These are phyloP conservation scores for Syzygium aromaticum DNA, from an alignment of 345 rosid genomes.

Conservation along the genomic window DNA sequence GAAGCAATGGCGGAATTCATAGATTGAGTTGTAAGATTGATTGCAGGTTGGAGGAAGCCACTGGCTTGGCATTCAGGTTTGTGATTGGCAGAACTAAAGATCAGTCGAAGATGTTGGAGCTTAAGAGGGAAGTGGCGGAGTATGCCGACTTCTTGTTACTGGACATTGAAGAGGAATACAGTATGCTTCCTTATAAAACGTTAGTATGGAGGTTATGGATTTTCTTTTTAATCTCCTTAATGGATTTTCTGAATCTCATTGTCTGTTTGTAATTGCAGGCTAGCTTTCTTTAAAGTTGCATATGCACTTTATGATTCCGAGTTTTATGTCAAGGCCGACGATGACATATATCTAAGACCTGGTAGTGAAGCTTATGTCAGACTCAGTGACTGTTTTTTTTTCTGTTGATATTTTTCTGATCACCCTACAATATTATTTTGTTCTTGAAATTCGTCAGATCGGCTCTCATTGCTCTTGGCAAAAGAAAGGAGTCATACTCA, in stretches of 20 bases:
- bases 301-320: slow-evolving; percentile 80
- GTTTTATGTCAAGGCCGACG: slow-evolving; percentile 95
- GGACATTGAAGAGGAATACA: slow-evolving; percentile 93
- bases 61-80: slow-evolving; percentile 86
- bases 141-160: slow-evolving; percentile 83
- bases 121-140: slow-evolving; percentile 61
- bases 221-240: background rate
- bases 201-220: slow-evolving; percentile 12
- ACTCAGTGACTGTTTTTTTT: background rate
- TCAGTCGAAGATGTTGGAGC: slow-evolving; percentile 55
- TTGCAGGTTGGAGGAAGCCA: slow-evolving; percentile 81
- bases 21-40: background rate
- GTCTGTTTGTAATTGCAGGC: slow-evolving; percentile 25
- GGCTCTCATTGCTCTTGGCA: slow-evolving; percentile 71
- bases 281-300: slow-evolving; percentile 93
- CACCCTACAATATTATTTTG: background rate
- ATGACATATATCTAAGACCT: slow-evolving; percentile 90
- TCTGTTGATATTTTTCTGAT: background rate
- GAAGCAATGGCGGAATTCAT: background rate
- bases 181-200: slow-evolving; percentile 99
- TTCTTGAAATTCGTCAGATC: slow-evolving; percentile 29
- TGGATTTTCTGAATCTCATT: background rate
- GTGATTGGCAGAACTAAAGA: slow-evolving; percentile 66
- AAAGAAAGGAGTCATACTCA: slow-evolving; percentile 76
- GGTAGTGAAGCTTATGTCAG: slow-evolving; percentile 26